phyloP scores from a whole-genome alignment of 2,329 filamentous ascomycete species.

The Graphiopsis chlorocephala region DNA sequence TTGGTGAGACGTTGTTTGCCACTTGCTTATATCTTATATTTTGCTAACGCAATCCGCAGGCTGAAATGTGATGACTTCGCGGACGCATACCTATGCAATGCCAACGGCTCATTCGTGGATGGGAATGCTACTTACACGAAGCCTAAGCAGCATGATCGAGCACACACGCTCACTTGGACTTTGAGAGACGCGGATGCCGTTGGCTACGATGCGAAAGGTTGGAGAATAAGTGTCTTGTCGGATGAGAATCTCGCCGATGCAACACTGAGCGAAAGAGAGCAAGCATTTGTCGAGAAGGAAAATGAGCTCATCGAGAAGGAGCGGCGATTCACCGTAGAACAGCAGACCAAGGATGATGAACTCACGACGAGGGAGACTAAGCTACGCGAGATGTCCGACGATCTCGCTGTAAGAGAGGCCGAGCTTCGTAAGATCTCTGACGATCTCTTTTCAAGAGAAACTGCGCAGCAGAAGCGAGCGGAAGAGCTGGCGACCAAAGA shows the following conservation, averaged over 20 bases:
- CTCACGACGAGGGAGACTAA: background rate
- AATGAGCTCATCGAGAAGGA: background rate
- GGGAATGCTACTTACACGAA: background rate
- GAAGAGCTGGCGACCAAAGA: background rate
- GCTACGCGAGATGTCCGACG: background rate
- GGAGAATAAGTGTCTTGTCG: background rate
- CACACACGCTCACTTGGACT: background rate
- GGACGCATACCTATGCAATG: conserved; percentile 5
- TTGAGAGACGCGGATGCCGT: conserved; percentile 9
- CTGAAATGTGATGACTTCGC: background rate
- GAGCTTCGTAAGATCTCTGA: background rate
- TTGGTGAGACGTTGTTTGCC: background rate
- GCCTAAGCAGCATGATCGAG: conserved; percentile 1
- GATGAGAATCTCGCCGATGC: background rate
- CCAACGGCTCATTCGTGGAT: background rate
- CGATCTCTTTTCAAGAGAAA: background rate
- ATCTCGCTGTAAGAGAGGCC: background rate
- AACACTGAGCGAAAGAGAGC: background rate
- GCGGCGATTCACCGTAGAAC: background rate
- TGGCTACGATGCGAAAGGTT: conserved; percentile 2
- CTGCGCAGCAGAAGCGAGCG: background rate
- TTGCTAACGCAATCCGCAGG: background rate
- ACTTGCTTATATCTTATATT: background rate
- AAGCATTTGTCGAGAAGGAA: background rate
- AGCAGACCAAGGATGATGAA: background rate